phyloP scores from a whole-genome alignment of 495 filamentous ascomycete species.

The Hypoxylon fuscum region DNA sequence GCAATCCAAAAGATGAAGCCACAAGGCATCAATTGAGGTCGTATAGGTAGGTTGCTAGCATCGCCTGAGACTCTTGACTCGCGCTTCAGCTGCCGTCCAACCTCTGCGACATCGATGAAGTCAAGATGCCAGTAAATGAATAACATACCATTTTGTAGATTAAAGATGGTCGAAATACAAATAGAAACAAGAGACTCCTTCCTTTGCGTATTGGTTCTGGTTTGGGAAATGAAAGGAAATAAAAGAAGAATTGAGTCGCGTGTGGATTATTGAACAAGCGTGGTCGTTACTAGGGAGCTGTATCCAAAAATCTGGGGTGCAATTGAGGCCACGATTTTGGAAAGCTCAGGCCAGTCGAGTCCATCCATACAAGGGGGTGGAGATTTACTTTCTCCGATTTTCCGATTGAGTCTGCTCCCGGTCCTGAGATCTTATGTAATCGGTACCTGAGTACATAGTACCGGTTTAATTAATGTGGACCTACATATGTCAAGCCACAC shows the following conservation, averaged over 20 bases:
- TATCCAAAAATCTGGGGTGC: constrained; percentile 37
- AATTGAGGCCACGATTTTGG: constrained; percentile 52
- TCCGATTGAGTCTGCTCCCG: background rate
- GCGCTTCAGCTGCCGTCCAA: background rate
- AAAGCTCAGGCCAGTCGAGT: constrained; percentile 20
- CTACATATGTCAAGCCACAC: background rate
- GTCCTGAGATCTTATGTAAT: background rate
- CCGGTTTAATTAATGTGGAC: background rate
- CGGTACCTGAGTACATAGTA: background rate
- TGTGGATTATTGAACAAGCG: constrained; percentile 19
- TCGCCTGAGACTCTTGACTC: background rate
- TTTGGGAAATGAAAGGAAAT: constrained; percentile 26
- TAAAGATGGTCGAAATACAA: constrained; percentile 1
- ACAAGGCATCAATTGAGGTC: background rate
- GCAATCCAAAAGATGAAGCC: background rate
- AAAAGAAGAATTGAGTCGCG: constrained; percentile 30
- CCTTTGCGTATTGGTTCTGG: constrained; percentile 4
- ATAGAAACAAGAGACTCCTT: constrained; percentile 9
- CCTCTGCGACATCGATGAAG: constrained; percentile 4
- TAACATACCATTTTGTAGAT: constrained; percentile 34
- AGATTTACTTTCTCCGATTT: constrained; percentile 34
- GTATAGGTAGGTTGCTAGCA: background rate
- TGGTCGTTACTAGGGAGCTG: constrained; percentile 12
- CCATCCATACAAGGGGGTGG: constrained; percentile 2
- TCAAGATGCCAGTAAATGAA: background rate